Conservation (phyloP, 2,329 filamentous ascomycete species). For the Fusarium nygamai region DNA sequence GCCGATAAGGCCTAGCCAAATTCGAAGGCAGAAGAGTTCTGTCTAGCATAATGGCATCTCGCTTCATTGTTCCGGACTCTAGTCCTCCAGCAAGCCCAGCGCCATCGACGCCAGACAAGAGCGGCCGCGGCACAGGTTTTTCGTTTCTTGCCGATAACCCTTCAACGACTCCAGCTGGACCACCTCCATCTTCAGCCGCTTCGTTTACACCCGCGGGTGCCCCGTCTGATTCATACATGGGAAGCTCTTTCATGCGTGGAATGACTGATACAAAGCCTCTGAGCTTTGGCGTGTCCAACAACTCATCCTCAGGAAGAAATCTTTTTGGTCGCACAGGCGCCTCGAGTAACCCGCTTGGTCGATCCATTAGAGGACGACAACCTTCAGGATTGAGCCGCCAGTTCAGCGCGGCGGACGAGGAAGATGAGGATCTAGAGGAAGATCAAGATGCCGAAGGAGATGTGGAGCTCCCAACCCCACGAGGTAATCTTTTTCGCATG, state of each 20-base stretch:
- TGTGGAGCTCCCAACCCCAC: constrained; percentile 46
- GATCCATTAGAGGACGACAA: constrained; percentile 56
- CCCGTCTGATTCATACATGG: constrained; percentile 63
- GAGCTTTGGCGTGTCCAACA: constrained; percentile 49
- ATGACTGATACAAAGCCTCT: constrained; percentile 52
- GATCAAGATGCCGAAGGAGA: constrained; percentile 49
- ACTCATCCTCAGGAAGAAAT: constrained; percentile 45
- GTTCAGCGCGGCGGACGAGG: constrained; percentile 48
- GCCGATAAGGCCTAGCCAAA: constrained; percentile 12
- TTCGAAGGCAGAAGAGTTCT: constrained; percentile 30
- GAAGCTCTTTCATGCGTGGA: constrained; percentile 63
- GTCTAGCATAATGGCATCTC: constrained; percentile 50
- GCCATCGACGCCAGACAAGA: constrained; percentile 62
- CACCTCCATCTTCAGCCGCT: constrained; percentile 62
- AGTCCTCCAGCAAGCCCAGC: constrained; percentile 55
- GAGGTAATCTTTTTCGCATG: constrained; percentile 48
- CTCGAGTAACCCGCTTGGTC: constrained; percentile 57
- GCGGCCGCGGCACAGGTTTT: constrained; percentile 46
- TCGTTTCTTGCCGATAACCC: constrained; percentile 57
- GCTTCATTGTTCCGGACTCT: constrained; percentile 56
- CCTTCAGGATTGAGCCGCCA: constrained; percentile 63
- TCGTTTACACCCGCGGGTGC: constrained; percentile 67
- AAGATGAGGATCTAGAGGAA: constrained; percentile 42
- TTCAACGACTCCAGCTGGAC: constrained; percentile 63
- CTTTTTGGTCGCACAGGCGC: constrained; percentile 52